phyloP scores from a whole-genome alignment of 192 early-diverging fungal genomes.

The Coemansia erecta region DNA sequence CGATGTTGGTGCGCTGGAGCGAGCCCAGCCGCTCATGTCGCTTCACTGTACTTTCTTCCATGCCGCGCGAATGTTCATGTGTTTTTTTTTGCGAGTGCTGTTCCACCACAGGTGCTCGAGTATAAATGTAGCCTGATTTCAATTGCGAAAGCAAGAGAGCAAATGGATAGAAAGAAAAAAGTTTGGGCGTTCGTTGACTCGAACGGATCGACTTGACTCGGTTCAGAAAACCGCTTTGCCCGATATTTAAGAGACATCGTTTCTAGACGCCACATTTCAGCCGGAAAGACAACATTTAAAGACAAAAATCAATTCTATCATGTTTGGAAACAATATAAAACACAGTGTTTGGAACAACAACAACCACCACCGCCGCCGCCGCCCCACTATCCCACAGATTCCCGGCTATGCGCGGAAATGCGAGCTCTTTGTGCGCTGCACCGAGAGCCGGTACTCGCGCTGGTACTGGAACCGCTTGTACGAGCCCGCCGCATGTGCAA shows the following conservation, averaged over 20 bases:
- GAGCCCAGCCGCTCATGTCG: conserved; percentile 39
- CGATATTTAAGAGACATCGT: too few species aligned
- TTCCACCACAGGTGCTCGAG: too few species aligned
- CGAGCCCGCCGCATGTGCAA: conserved; percentile 32
- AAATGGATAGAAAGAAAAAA: neutral
- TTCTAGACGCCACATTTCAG: too few species aligned
- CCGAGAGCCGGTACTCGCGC: conserved; percentile 34
- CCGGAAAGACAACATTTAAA: too few species aligned
- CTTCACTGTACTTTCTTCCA: conserved; percentile 49
- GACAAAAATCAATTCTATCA: too few species aligned
- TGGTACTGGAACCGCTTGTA: conserved; percentile 32
- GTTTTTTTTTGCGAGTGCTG: conserved; percentile 5
- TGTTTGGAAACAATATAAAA: conserved; percentile 1
- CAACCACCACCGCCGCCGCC: too few species aligned
- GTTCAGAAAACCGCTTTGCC: too few species aligned
- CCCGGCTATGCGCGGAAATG: conserved; percentile 15
- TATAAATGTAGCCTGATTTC: neutral
- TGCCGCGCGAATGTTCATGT: conserved; percentile 28
- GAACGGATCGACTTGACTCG: too few species aligned
- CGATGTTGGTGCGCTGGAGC: conserved; percentile 41
- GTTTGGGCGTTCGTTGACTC: too few species aligned
- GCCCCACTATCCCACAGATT: too few species aligned
- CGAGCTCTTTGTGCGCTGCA: conserved; percentile 22
- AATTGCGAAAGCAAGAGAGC: neutral
- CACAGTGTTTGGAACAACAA: neutral